Percentiles rank a stretch among this genome's conserved stretches.
phyloP scores from a whole-genome alignment of 768 basidiomycete genomes.

The Coprinopsis marcescibilis region DNA sequence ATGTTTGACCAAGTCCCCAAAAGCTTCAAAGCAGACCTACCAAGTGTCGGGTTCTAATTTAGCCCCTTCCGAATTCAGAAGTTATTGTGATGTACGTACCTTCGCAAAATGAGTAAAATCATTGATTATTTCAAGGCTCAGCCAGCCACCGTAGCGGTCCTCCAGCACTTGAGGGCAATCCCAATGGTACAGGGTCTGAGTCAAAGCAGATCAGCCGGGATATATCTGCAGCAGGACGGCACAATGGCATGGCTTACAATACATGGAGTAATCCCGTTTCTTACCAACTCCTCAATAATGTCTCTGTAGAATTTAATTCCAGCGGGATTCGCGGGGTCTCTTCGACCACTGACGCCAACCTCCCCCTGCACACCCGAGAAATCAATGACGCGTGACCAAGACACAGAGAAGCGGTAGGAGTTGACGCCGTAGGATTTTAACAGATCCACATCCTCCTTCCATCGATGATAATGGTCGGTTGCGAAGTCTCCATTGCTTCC shows the following conservation, averaged over 20 bases:
- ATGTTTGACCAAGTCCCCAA: constrained; percentile 68
- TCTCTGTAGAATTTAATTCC: constrained; percentile 64
- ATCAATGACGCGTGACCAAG: constrained; percentile 71
- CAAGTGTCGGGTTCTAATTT: not conserved
- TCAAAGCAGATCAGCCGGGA: not conserved
- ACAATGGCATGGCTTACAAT: constrained; percentile 34
- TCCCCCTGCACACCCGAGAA: constrained; percentile 21
- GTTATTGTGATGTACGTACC: constrained; percentile 19
- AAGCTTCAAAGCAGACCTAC: constrained; percentile 61
- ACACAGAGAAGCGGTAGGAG: constrained; percentile 68
- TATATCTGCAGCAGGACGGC: not conserved
- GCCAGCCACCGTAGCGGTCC: constrained; percentile 71
- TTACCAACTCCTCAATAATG: constrained; percentile 59
- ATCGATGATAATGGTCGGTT: constrained; percentile 62
- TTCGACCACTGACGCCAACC: constrained; percentile 25
- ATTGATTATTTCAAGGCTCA: constrained; percentile 56
- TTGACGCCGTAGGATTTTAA: constrained; percentile 60
- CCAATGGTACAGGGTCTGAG: constrained; percentile 70
- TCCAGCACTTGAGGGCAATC: constrained; percentile 70
- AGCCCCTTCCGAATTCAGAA: not conserved
- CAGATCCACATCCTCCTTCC: constrained; percentile 60
- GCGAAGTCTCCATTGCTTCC: constrained; percentile 60
- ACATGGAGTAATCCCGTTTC: constrained; percentile 55
- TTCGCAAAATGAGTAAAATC: constrained; percentile 62
- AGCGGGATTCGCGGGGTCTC: constrained; percentile 58